Evolutionary conservation across 2,329 filamentous ascomycete species (phyloP), one percentile per base, ranked within the genome.

Genomic region (Diplodia intermedia): DNA sequence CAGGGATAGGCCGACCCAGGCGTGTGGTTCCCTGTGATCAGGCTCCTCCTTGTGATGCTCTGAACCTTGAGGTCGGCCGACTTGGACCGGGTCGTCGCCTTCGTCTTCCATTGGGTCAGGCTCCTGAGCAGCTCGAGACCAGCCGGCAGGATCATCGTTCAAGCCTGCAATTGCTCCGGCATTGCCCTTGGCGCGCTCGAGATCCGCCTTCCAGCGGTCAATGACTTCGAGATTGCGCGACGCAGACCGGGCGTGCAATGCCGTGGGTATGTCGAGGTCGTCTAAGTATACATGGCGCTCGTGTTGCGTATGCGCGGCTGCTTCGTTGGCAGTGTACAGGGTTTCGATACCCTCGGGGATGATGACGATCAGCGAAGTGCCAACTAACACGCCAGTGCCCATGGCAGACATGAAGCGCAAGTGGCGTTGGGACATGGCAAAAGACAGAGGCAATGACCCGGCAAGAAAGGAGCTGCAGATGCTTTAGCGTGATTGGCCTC

Each of bases 331-430:
- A 72, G 82, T 89, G 73, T 95, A 92, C 68, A 97, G 86, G 3
- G 95, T 94, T 77, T 97, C 94, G 69, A 98, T 90, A 47, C 95
- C 95, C 79, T 99, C 95, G 0, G 95, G 95, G 74, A 99, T 97
- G 76, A 99, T 98, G 38, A 99, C 93, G 71, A 98, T 94, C 71
- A 99, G 86, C 1, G 94, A 94, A 33, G 95, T 98, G 43, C 95
- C 95, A 18, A 99, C 94, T 9, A 99, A 84, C 63, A 99, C 91
- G 54, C 95, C 95, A 79, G 97, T 93, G 65, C 95, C 95, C 77
- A 98, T 88, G 68, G 93, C 94, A 26, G 94, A 96, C 77, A 98
- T 91, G 61, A 97, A 83, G 76, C 94, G 90, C 68, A 98, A 83
- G 79, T 97, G 93, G 53, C 93, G 92, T 69, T 91, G 89, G 36